Evolutionary conservation across 2,329 filamentous ascomycete species (phyloP), one percentile per base, ranked within the genome.

Genomic region (Amauroascus niger): DNA sequence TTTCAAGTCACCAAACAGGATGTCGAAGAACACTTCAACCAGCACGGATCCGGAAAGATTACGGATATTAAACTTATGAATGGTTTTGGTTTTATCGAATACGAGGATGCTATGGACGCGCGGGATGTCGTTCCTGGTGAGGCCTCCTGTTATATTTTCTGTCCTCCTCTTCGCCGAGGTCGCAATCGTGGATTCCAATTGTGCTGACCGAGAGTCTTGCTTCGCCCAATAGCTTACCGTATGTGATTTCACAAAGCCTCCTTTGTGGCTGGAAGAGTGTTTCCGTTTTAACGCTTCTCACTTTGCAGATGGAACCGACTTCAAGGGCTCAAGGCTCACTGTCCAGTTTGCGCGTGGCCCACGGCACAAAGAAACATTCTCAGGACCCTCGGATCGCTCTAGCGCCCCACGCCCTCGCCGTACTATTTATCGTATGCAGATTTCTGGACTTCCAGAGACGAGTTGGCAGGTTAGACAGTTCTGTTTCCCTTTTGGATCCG

Each of bases 61-160:
- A 93, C 87, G 63, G 93, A 98, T 77, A 91, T 98, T 76, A 98
- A 98, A 79, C 83, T 98, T 60, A 98, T 98, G 93, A 97, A 95
- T 70, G 93, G 93, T 67, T 98, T 98, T 69, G 93, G 93, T 70
- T 98, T 98, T 78, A 95, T 98, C 70, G 93, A 98, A 74, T 98
- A 97, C 74, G 94, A 96, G 74, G 93, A 97, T 76, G 83, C 89
- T 55, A 88, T 96, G 86, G 93, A 98, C 76, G 93, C 93, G 63
- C 87, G 91, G 69, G 93, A 98, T 75, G 90, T 98, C 60, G 93
- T 98, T 67, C 93, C 93, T 73, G 91, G 93, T 96, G 81, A 76
- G 84, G 67, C 49, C 59, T 57, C 35, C 16, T 35, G 32, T 32
- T 49, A 56, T 41, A 53, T 53, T 52, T 55, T 53, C 32, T 16